Evolutionary conservation across 768 basidiomycete species (phyloP), one percentile per base, ranked within the genome.

Genomic region (Dentipellis fragilis): DNA sequence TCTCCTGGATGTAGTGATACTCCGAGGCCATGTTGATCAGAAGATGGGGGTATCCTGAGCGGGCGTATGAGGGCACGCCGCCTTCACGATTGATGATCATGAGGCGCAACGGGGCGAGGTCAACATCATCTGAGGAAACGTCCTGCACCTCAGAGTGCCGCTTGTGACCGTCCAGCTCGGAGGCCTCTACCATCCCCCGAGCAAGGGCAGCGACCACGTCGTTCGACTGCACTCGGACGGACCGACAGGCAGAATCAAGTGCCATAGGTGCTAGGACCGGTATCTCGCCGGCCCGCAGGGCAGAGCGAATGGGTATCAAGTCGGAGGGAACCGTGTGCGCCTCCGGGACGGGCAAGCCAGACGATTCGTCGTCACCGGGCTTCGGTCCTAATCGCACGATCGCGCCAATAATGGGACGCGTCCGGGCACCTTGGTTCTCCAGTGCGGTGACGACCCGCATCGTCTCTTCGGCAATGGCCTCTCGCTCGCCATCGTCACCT

Each of bases 81-180:
- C 96, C 96, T 70, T 95, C 91, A 17, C 87, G 81, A 68, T 93
- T 95, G 70, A 99, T 97, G 69, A 98, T 87, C 89, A 99, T 94
- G 57, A 99, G 79, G 29, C 96, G 88, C 54, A 97, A 74, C 1
- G 96, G 96, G 3, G 93, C 94, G 56, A 99, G 80, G 70, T 98
- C 90, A 54, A 85, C 69, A 35, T 85, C 80, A 34, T 76, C 74
- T 0, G 76, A 75, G n/a, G 55, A 56, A 55, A 69, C 67, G 36
- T 75, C 72, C 11, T 65, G 65, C 52, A 63, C 62, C 22, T 68
- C 65, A 37, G 73, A 68, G 45, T 72, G 67, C 34, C 56, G 57
- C 23, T 64, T 65, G 29, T 66, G 60, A 10, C 72, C 75, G 66
- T 85, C 83, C 9, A 65, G 60, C 1, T 76, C 80, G 9, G 73